Base-by-base conservation (phyloP, 129 eudicot genomes). In the Chrysanthemum makinoi region DNA sequence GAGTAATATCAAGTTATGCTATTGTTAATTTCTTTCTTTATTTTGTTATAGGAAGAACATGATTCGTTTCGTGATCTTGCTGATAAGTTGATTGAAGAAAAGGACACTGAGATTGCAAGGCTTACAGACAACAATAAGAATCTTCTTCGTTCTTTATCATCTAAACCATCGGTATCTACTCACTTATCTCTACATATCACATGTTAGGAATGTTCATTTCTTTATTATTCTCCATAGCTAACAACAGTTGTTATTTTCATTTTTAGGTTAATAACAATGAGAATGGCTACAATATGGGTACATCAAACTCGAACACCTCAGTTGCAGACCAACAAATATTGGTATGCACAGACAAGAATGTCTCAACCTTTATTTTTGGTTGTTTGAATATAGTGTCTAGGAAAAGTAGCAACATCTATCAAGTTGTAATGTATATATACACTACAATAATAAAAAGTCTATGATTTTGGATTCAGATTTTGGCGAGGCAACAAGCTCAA, bases 401-500 rank as follows among this genome's bases (percentile, higher is more conserved):
- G 13, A 28, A 67, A 56, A 56, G 14, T 66, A 43, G 20, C 20
- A 54, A 69, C 2, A 20, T 69, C 50, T 9, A 54, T 67, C 48
- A 14, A 50, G 44, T 19, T 33, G 28, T 35, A 13, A 22, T 30
- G 50, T 28, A 48, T 46, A 48, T 12, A 12, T 35, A n/a, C n/a
- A 35, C n/a, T 26, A 2, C 6, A 60, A 47, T 5, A 4, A 35
- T 39, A 63, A 24, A 63, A 63, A 39, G n/a, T 61, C 3, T 43
- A 72, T 72, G 30, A 8, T 57, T 73, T 68, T 24, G 49, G 64
- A 65, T 50, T 52, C 88, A 95, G 99, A 78, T 95, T 78, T 88
- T 95, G 85, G 99, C 99, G 10, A 83, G 99, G 81, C 99, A 95
- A 78, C 99, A 95, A 84, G 99, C 99, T 78, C 99, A 95, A 80